phyloP scores from a whole-genome alignment of 139 green algal genomes.

The Picochlorum sp. region DNA sequence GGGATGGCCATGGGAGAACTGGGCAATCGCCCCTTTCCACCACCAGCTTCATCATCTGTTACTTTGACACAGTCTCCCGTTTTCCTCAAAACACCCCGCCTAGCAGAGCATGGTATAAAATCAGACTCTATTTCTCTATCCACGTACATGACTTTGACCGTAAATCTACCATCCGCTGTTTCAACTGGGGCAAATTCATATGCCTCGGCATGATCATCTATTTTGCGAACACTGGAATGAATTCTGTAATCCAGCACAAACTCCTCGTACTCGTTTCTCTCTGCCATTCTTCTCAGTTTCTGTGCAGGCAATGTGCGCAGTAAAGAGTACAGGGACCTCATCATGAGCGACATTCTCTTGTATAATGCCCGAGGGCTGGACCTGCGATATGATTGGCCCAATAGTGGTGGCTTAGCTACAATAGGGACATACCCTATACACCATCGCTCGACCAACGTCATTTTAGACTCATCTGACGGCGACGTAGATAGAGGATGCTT shows the following conservation, averaged over 20 bases:
- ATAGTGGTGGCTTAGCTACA: too few species aligned
- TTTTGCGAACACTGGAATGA: conserved; percentile 7
- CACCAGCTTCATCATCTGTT: too few species aligned
- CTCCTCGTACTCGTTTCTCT: not conserved
- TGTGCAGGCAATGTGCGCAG: conserved; percentile 63
- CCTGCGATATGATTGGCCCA: not conserved
- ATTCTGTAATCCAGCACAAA: not conserved
- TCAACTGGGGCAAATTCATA: conserved; percentile 56
- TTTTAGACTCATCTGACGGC: not conserved
- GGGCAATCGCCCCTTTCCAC: not conserved
- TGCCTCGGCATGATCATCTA: conserved; percentile 17
- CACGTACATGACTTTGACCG: conserved; percentile 39
- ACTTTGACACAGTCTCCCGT: too few species aligned
- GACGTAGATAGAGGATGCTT: not conserved
- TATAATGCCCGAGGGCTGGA: conserved; percentile 40
- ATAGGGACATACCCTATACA: conserved; percentile 30
- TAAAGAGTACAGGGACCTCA: conserved; percentile 62
- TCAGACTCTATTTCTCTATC: conserved; percentile 25
- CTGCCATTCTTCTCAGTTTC: conserved; percentile 36
- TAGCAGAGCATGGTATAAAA: conserved; percentile 9
- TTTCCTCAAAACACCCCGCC: too few species aligned
- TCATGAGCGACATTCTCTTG: conserved; percentile 50
- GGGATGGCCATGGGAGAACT: conserved; percentile 7
- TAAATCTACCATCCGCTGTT: conserved; percentile 41
- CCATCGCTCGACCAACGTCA: conserved; percentile 57